Conservation (phyloP, 2,329 filamentous ascomycete species). For the Pseudogymnoascus sp. region DNA sequence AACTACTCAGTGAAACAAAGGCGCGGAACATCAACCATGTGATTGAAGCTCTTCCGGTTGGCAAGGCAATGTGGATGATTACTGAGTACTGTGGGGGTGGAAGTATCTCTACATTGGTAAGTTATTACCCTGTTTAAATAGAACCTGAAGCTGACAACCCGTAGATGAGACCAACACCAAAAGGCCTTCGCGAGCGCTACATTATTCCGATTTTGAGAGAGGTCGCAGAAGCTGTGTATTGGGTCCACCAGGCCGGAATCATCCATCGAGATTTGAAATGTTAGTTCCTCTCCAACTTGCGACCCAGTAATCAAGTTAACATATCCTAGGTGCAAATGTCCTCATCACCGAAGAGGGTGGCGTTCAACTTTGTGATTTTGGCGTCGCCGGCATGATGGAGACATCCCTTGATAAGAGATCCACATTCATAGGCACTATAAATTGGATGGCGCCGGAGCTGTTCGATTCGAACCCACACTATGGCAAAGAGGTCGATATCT, state of each 20-base stretch:
- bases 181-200: constrained; percentile 60
- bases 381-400: constrained; percentile 70
- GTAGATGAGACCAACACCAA: constrained; percentile 56
- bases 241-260: constrained; percentile 60
- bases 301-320: constrained; percentile 6
- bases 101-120: constrained; percentile 62
- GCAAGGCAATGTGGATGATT: constrained; percentile 78
- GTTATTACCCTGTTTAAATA: constrained; percentile 37
- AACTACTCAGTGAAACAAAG: constrained; percentile 62
- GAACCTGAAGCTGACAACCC: constrained; percentile 15
- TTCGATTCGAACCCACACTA: constrained; percentile 57
- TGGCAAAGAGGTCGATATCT: constrained; percentile 69
- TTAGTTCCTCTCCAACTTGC: constrained; percentile 18
- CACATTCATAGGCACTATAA: constrained; percentile 72
- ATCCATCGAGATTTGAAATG: constrained; percentile 66
- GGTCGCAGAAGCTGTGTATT: constrained; percentile 55
- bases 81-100: constrained; percentile 81
- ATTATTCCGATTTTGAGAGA: constrained; percentile 60
- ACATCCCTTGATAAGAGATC: constrained; percentile 67
- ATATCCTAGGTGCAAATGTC: constrained; percentile 54
- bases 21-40: constrained; percentile 75
- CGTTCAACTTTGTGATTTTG: constrained; percentile 78
- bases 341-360: constrained; percentile 67
- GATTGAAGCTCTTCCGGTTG: constrained; percentile 68
- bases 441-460: constrained; percentile 82